Conservation (phyloP, 176 grass and related monocot species). For the Juncus effusus region DNA sequence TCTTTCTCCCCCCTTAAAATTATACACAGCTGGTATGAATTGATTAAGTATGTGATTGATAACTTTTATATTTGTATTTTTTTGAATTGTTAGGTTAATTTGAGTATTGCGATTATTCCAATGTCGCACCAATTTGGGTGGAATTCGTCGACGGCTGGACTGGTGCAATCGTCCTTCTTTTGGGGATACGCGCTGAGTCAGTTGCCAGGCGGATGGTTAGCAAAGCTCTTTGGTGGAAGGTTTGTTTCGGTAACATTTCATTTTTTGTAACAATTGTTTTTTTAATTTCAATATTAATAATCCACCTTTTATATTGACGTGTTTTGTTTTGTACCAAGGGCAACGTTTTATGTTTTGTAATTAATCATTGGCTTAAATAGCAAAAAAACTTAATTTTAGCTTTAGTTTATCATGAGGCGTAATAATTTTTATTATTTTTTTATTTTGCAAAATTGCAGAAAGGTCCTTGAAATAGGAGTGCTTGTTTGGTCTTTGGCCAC, state of each 20-base stretch:
- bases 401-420: background rate
- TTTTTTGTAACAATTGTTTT: background rate
- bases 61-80: background rate
- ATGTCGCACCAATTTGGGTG: constrained; percentile 97
- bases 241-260: constrained; percentile 42
- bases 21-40: background rate
- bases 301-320: too few species aligned
- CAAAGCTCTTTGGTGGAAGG: constrained; percentile 95
- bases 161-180: constrained; percentile 97
- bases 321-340: too few species aligned
- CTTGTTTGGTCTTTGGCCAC: constrained; percentile 81
- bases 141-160: constrained; percentile 86
- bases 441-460: constrained; percentile 48
- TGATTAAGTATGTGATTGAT: background rate
- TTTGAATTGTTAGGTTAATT: constrained; percentile 71
- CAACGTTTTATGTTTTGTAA: too few species aligned
- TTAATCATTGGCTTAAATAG: too few species aligned
- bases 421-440: constrained; percentile 10
- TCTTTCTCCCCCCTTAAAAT: background rate
- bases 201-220: constrained; percentile 81
- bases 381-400: too few species aligned
- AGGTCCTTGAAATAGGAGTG: constrained; percentile 80
- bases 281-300: too few species aligned
- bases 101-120: constrained; percentile 91
- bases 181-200: constrained; percentile 94